These are phyloP conservation scores for Rickenella mellea DNA, from an alignment of 768 basidiomycete genomes.

Conservation along the genomic window DNA sequence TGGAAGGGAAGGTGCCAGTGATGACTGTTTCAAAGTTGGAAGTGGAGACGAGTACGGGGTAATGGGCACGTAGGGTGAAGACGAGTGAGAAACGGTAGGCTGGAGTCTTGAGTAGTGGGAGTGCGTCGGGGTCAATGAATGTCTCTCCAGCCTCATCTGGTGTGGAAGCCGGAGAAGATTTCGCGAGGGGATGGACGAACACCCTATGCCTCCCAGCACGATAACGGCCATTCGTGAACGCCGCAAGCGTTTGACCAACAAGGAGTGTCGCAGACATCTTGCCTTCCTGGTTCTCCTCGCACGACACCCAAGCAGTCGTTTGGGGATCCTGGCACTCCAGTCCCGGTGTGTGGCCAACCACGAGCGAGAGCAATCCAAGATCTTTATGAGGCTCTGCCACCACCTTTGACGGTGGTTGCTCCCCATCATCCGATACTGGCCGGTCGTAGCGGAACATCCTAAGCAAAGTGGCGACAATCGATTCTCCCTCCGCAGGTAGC, in stretches of 20 bases:
- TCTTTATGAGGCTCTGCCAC: conserved; percentile 11
- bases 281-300: conserved; percentile 7
- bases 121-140: too few species aligned
- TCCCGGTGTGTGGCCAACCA: conserved; percentile 11
- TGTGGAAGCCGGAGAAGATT: too few species aligned
- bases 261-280: conserved; percentile 10
- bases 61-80: conserved; percentile 9
- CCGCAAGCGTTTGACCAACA: conserved; percentile 10
- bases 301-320: conserved; percentile 5
- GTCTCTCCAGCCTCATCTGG: background rate
- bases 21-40: conserved; percentile 5
- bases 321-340: conserved; percentile 8
- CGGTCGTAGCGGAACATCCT: conserved; percentile 13
- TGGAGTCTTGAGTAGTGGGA: background rate
- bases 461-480: conserved; percentile 8
- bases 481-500: conserved; percentile 3
- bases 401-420: background rate
- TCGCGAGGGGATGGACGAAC: conserved; percentile 7
- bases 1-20: conserved; percentile 5
- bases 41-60: conserved; percentile 6
- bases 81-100: conserved; percentile 11
- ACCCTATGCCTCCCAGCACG: conserved; percentile 10
- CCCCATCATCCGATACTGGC: conserved; percentile 1
- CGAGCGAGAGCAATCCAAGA: conserved; percentile 10
- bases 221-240: conserved; percentile 9